Percentiles rank a stretch among this genome's conserved stretches.
Conservation (phyloP, 805 yeast genomes). For the Metschnikowia peoriensis region DNA sequence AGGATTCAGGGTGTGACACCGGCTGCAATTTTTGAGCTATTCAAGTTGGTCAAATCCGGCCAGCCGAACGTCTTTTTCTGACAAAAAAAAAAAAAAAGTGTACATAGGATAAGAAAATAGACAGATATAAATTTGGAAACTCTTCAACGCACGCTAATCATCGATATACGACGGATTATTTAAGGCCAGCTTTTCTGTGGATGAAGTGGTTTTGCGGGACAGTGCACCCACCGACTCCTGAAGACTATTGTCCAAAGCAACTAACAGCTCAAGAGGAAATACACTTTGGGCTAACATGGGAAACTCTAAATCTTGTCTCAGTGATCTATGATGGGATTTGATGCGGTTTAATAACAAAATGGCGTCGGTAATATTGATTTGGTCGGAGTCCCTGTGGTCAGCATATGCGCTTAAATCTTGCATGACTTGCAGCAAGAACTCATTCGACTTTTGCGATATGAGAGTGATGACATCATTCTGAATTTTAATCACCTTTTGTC, state of each 20-base stretch:
- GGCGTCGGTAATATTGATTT: slow-evolving; percentile 34
- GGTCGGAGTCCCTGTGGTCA: slow-evolving; percentile 28
- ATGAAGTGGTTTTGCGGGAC: neutral
- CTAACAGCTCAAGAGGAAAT: slow-evolving; percentile 36
- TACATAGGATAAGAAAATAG: neutral
- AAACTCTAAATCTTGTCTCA: slow-evolving; percentile 21
- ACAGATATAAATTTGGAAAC: neutral
- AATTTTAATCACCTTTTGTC: slow-evolving; percentile 1
- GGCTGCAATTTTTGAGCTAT: slow-evolving; percentile 81
- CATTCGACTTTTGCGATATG: slow-evolving; percentile 30
- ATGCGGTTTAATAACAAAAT: slow-evolving; percentile 34
- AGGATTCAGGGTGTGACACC: slow-evolving; percentile 95
- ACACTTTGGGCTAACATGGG: slow-evolving; percentile 33
- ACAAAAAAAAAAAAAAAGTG: neutral
- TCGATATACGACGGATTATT: neutral
- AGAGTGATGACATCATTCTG: slow-evolving; percentile 17
- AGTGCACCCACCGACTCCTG: slow-evolving; percentile 7
- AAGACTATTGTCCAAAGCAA: slow-evolving; percentile 32
- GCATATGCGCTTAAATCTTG: slow-evolving; percentile 37
- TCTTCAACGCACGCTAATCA: neutral
- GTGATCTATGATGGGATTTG: slow-evolving; percentile 19
- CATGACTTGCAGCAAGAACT: slow-evolving; percentile 30
- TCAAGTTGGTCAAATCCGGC: slow-evolving; percentile 47
- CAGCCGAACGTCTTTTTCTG: slow-evolving; percentile 1
- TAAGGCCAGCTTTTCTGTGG: neutral